Conservation (phyloP, 2,329 filamentous ascomycete genomes). For the Davidsoniella eucalypti region DNA sequence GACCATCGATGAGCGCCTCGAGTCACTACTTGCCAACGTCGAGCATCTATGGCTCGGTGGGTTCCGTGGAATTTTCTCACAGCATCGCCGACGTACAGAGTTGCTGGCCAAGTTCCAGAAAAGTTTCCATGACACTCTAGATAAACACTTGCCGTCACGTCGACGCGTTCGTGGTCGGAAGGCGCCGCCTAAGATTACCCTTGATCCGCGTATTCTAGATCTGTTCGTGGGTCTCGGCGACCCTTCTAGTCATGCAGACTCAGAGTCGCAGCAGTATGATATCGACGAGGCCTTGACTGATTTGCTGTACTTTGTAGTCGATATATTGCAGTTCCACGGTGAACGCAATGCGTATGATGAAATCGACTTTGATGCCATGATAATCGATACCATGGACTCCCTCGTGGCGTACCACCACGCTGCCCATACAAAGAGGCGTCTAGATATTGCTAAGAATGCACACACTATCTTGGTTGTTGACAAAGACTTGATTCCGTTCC, state of each 20-base stretch:
- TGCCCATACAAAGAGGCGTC: slow-evolving; percentile 17
- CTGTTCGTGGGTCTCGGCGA: slow-evolving; percentile 81
- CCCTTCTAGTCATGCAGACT: slow-evolving; percentile 50
- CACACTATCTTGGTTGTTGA: slow-evolving; percentile 87
- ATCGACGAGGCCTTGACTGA: slow-evolving; percentile 84
- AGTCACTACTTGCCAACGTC: slow-evolving; percentile 65
- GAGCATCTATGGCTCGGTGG: slow-evolving; percentile 91
- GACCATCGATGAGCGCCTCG: slow-evolving; percentile 59
- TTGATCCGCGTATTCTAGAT: slow-evolving; percentile 54
- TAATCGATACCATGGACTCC: slow-evolving; percentile 74
- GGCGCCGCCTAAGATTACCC: slow-evolving; percentile 24
- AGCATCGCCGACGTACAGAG: slow-evolving; percentile 43
- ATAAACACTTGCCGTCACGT: slow-evolving; percentile 74
- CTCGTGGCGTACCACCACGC: slow-evolving; percentile 58
- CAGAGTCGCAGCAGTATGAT: slow-evolving; percentile 47
- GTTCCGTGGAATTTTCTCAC: slow-evolving; percentile 86
- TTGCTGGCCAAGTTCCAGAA: slow-evolving; percentile 60
- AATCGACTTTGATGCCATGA: slow-evolving; percentile 86
- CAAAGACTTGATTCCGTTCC: slow-evolving; percentile 77
- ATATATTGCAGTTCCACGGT: slow-evolving; percentile 91
- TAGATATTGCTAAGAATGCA: slow-evolving; percentile 24
- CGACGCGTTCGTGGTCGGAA: slow-evolving; percentile 38
- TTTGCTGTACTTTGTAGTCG: slow-evolving; percentile 86
- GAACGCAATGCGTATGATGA: slow-evolving; percentile 96
- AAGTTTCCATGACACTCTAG: slow-evolving; percentile 61